Percentiles rank a stretch among this genome's conserved stretches.
Evolutionary conservation across 208 protist species (phyloP).

Genomic region (Wallacemonas rigidus): DNA sequence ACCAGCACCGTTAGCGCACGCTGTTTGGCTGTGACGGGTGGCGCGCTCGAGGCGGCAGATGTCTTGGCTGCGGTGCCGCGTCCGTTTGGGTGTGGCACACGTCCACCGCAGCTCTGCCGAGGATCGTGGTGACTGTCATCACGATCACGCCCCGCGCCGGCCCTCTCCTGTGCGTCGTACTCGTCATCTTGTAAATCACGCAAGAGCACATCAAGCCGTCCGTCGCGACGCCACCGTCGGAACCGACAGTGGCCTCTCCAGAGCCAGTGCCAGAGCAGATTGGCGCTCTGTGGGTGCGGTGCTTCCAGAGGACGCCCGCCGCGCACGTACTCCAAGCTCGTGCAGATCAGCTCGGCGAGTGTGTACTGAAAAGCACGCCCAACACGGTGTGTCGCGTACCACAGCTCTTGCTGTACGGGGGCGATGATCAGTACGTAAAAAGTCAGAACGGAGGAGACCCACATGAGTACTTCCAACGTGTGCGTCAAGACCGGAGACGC

Average conservation of each 20-base stretch:
- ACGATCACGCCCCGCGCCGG: not conserved
- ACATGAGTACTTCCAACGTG: constrained; percentile 15
- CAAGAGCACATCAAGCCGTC: not conserved
- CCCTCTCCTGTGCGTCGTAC: not conserved
- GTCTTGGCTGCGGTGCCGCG: not conserved
- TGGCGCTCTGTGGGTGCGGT: constrained; percentile 20
- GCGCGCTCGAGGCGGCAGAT: not conserved
- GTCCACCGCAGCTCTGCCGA: too few relatives aligned
- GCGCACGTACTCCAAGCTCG: not conserved
- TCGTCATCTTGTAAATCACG: constrained; percentile 1
- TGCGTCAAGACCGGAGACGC: not conserved
- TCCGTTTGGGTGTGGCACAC: not conserved
- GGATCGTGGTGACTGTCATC: not conserved
- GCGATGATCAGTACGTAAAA: constrained; percentile 32
- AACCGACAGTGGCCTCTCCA: constrained; percentile 14
- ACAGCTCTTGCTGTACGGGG: constrained; percentile 26
- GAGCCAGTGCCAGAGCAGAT: constrained; percentile 8
- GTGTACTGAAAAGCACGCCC: constrained; percentile 10
- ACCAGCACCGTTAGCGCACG: constrained; percentile 31
- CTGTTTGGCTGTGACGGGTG: constrained; percentile 15
- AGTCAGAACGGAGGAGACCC: constrained; percentile 24
- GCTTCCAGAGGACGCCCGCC: constrained; percentile 12
- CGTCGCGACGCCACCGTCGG: constrained; percentile 14
- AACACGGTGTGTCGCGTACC: not conserved
- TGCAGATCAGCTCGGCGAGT: constrained; percentile 7